phyloP scores from a whole-genome alignment of 2,329 filamentous ascomycete species.

The Ophiostoma sp. region DNA sequence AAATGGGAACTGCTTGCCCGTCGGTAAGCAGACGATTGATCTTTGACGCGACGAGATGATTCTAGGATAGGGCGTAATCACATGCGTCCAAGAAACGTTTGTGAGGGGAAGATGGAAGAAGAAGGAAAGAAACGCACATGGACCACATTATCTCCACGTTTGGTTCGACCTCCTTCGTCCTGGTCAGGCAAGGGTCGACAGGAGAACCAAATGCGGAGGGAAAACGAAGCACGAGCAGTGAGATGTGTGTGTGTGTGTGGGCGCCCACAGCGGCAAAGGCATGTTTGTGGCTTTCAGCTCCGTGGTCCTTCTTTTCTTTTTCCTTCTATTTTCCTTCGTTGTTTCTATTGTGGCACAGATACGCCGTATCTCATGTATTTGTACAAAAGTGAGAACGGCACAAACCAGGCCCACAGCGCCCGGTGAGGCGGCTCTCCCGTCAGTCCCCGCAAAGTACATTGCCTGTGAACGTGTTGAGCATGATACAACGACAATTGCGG shows the following conservation, averaged over 20 bases:
- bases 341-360: not conserved
- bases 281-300: constrained; percentile 21
- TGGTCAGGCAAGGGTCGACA: not conserved
- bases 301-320: not conserved
- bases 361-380: no score
- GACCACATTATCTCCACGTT: not conserved
- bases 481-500: not conserved
- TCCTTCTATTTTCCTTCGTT: not conserved
- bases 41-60: not conserved
- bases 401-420: not conserved
- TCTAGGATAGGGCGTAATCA: not conserved
- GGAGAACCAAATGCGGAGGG: not conserved
- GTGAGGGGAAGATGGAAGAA: not conserved
- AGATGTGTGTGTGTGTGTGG: not conserved
- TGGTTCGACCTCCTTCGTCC: not conserved
- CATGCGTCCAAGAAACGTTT: not conserved
- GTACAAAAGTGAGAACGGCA: not conserved
- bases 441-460: constrained; percentile 6
- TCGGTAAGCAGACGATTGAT: not conserved
- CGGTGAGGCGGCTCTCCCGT: constrained; percentile 16
- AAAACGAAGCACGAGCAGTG: not conserved
- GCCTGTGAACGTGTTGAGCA: not conserved
- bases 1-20: not conserved
- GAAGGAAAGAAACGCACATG: not conserved
- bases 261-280: not conserved